phyloP scores from a whole-genome alignment of 352 stramenopile species.

The Thraustotheca clavata region DNA sequence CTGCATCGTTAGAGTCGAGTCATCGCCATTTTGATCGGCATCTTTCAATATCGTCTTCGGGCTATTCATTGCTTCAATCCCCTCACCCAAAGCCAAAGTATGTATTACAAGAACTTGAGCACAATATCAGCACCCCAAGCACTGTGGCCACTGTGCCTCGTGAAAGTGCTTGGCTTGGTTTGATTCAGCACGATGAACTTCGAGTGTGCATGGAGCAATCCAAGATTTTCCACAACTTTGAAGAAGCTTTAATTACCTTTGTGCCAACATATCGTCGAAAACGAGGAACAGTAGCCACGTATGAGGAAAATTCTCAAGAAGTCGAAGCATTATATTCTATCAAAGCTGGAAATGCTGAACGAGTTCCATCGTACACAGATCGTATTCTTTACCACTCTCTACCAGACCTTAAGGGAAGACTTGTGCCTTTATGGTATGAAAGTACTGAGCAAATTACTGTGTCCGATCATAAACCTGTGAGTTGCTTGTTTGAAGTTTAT shows the following conservation, averaged over 20 bases:
- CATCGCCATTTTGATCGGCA: neutral
- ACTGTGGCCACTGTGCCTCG: neutral
- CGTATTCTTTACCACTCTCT: constrained; percentile 79
- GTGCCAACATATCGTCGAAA: constrained; percentile 74
- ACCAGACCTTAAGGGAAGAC: constrained; percentile 35
- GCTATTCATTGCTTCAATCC: neutral
- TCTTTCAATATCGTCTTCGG: neutral
- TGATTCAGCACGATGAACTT: constrained; percentile 58
- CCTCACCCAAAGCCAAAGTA: neutral
- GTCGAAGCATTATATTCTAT: constrained; percentile 45
- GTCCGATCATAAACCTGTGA: constrained; percentile 82
- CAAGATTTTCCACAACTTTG: constrained; percentile 64
- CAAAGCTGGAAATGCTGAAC: constrained; percentile 45
- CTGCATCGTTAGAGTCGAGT: neutral
- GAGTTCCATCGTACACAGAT: constrained; percentile 86
- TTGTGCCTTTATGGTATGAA: constrained; percentile 62
- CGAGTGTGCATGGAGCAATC: constrained; percentile 32
- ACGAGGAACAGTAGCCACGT: constrained; percentile 35
- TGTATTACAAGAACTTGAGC: neutral
- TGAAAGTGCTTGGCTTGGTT: constrained; percentile 26
- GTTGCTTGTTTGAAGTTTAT: constrained; percentile 45
- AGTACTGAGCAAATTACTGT: constrained; percentile 64
- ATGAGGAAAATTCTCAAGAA: neutral
- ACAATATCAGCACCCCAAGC: too few species aligned
- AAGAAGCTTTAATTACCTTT: constrained; percentile 60